These are phyloP conservation scores for Pichia paraexigua DNA, from an alignment of 805 yeast species.

Conservation along the genomic window DNA sequence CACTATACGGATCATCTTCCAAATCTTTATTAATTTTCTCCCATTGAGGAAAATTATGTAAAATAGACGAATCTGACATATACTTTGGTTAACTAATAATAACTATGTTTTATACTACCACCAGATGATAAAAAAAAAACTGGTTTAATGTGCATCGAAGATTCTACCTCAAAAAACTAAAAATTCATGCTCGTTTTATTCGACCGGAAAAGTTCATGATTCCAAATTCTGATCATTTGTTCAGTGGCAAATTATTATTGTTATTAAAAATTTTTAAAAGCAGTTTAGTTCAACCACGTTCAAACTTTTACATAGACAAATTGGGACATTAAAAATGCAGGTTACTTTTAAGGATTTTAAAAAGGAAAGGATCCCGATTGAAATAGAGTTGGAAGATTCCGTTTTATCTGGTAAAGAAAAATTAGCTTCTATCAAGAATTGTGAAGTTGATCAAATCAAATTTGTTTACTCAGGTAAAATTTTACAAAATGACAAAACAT, in stretches of 20 bases:
- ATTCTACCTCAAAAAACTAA: neutral
- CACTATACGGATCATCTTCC: slow-evolving; percentile 19
- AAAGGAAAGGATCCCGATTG: slow-evolving; percentile 78
- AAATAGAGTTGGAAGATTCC: slow-evolving; percentile 59
- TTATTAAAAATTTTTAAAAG: neutral
- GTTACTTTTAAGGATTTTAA: slow-evolving; percentile 85
- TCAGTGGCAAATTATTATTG: neutral
- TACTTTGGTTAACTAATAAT: neutral
- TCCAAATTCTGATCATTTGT: neutral
- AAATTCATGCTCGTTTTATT: neutral
- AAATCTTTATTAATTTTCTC: slow-evolving; percentile 14
- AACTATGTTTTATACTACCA: no score
- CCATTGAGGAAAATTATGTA: slow-evolving; percentile 25
- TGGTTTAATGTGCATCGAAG: no score
- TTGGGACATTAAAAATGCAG: slow-evolving; percentile 44
- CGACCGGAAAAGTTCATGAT: neutral
- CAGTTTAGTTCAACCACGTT: neutral
- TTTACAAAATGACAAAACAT: slow-evolving; percentile 70
- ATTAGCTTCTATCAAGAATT: slow-evolving; percentile 58
- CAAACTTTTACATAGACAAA: neutral
- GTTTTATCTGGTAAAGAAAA: slow-evolving; percentile 65
- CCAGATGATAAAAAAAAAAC: no score
- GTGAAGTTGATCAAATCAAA: slow-evolving; percentile 70
- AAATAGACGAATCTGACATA: slow-evolving; percentile 3
- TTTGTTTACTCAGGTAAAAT: slow-evolving; percentile 89